These are phyloP conservation scores for Pyropia haitanensis DNA, from an alignment of 23 red algal genomes.

Conservation along the genomic window DNA sequence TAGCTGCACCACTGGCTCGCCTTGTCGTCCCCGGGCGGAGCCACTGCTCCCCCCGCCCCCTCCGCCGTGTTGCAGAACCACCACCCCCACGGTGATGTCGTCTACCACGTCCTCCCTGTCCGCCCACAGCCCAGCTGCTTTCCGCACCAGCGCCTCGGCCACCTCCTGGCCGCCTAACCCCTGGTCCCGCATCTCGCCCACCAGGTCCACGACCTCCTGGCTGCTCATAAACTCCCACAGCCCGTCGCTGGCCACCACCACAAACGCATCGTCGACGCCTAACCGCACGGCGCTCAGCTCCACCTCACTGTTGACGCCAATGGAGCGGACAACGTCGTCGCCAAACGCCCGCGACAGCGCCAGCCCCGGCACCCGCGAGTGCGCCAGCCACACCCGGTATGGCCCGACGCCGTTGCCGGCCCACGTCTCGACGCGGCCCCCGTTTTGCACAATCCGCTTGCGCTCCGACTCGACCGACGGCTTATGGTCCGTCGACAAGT, in stretches of 20 bases:
- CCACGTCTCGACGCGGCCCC: slow-evolving; percentile 74
- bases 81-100: slow-evolving; percentile 81
- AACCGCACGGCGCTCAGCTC: slow-evolving; percentile 55
- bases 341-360: slow-evolving; percentile 88
- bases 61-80: slow-evolving; percentile 34
- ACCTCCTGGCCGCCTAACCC: slow-evolving; percentile 41
- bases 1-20: no score
- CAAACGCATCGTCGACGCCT: slow-evolving; percentile 36
- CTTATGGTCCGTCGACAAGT: slow-evolving; percentile 56
- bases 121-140: slow-evolving; percentile 70
- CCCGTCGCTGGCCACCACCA: slow-evolving; percentile 77
- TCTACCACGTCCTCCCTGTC: slow-evolving; percentile 79
- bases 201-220: slow-evolving; percentile 50
- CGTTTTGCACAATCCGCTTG: slow-evolving; percentile 32
- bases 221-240: slow-evolving; percentile 87
- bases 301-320: slow-evolving; percentile 62
- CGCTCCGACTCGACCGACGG: slow-evolving; percentile 55
- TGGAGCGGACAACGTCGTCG: slow-evolving; percentile 56
- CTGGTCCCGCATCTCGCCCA: slow-evolving; percentile 36
- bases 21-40: no score
- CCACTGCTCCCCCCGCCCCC: no score
- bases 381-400: slow-evolving; percentile 77
- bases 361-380: slow-evolving; percentile 71
- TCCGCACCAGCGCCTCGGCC: slow-evolving; percentile 68
- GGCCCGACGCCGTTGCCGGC: slow-evolving; percentile 51